Evolutionary conservation across 768 basidiomycete species (phyloP), one percentile per base, ranked within the genome.

Genomic region (Mrakia gelida): DNA sequence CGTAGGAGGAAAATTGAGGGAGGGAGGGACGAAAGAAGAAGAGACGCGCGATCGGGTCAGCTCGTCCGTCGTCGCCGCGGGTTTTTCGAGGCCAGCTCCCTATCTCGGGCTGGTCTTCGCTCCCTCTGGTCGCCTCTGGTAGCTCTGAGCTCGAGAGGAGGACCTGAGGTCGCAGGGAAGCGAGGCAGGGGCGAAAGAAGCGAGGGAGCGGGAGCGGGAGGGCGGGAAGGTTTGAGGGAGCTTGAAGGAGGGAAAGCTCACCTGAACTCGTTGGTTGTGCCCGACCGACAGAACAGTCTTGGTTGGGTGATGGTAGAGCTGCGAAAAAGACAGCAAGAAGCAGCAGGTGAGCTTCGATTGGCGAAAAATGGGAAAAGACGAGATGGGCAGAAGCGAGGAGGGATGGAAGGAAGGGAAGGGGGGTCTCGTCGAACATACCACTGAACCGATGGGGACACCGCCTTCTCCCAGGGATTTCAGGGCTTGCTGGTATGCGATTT

Each of bases 301-400:
- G n/a, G 78, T 75, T 5, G 78, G 78, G 62, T 79, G 78, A 59
- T 79, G 78, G 71, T 79, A 79, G 23, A 77, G n/a, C 77, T 78
- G 70, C 7, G 10, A 11, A 10, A 6, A 43, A 7, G 32, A 45
- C 15, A 10, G 11, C 38, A 3, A 18, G 34, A 16, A 26, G 21
- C 4, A 68, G 23, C 1, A 21, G 62, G 41, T 16, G 23, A 32
- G 41, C 26, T 28, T 38, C n/a, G 30, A 18, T 34, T 15, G 49
- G n/a, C 21, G 49, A 43, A 26, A 41, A 23, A 10, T 21, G 32
- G 52, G 10, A 26, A 30, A 16, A 68, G 71, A 63, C 16, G 1
- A 71, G 2, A n/a, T 72, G 4, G 11, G 18, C 21, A 9, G 41
- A 30, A 11, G 30, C 45, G 45, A 34, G 43, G 21, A 71, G 59